Base-by-base conservation (phyloP, 495 filamentous ascomycete species). In the Neurospora sp. region DNA sequence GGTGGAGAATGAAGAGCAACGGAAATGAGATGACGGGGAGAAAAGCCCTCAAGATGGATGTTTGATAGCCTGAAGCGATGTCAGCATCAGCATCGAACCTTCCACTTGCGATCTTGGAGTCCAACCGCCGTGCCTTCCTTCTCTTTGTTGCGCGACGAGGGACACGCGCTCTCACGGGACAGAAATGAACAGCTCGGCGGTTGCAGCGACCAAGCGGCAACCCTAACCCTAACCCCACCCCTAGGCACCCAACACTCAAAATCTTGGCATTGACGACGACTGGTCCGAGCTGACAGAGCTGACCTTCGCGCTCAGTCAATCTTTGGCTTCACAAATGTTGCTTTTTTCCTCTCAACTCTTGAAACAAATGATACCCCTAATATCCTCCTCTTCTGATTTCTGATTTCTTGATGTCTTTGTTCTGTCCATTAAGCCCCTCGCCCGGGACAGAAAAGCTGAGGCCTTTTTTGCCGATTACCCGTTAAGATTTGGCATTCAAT, bases 141-240 rank as follows among this genome's bases (percentile, higher is more conserved):
- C 53, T 65, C 53, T 65, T 65, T 65, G 53, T 35, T 35, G 53
- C 27, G 53, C 27, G 35, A 37, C 35, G 35, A 37, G 35, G 4
- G 35, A 37, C 35, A 37, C 35, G 35, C 35, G 35, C 35, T 37
- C 35, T 37, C 35, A 37, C 40, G 40, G 38, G 35, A 71, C 69
- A 16, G 75, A 68, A 76, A 76, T 76, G 65, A 14, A 70, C 68
- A 44, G 70, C 16, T 69, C 31, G 16, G 20, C 14, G 10, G 40
- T 37, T 35, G 31, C 27, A 16, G 6, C 4, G 61, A 9, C n/a
- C 47, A 38, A 71, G 47, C 45, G 40, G 69, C 40, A 14, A 14
- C 27, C 59, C 47, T 70, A 73, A 75, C 71, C 72, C 75, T 69
- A 74, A 75, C 71, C 70, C 69, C 22, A 71, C 47, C 72, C 18